Conservation (phyloP, 768 basidiomycete species). For the Boletus rufocinnamomeus region DNA sequence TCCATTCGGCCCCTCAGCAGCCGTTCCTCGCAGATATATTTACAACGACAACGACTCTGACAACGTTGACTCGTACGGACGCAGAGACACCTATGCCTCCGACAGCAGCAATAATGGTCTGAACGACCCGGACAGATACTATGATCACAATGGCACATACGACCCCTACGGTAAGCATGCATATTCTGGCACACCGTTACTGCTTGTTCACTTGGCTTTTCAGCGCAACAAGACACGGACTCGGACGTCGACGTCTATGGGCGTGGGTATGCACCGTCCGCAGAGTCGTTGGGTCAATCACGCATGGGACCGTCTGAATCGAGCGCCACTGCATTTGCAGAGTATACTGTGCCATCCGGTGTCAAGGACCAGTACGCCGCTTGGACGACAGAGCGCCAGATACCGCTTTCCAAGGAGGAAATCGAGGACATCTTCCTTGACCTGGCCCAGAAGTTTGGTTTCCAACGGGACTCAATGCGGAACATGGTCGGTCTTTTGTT, state of each 20-base stretch:
- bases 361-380: constrained; percentile 88
- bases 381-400: constrained; percentile 89
- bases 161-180: constrained; percentile 58
- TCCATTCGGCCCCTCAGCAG: constrained; percentile 55
- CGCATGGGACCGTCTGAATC: constrained; percentile 66
- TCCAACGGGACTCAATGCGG: constrained; percentile 92
- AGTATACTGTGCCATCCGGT: constrained; percentile 55
- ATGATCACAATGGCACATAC: constrained; percentile 65
- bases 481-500: constrained; percentile 71
- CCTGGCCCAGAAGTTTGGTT: constrained; percentile 98
- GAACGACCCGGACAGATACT: constrained; percentile 49
- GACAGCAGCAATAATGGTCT: constrained; percentile 65
- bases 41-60: constrained; percentile 82
- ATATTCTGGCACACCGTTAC: constrained; percentile 4
- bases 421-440: constrained; percentile 98
- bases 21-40: constrained; percentile 42
- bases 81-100: constrained; percentile 68
- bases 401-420: constrained; percentile 98
- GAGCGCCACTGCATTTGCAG: constrained; percentile 69
- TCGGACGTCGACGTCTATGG: constrained; percentile 78
- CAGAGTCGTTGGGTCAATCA: constrained; percentile 70
- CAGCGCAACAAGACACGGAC: constrained; percentile 82
- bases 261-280: constrained; percentile 66
- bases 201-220: constrained; percentile 7
- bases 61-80: constrained; percentile 58